phyloP scores from a whole-genome alignment of 441 rosid species.

The Lepidium campestre region DNA sequence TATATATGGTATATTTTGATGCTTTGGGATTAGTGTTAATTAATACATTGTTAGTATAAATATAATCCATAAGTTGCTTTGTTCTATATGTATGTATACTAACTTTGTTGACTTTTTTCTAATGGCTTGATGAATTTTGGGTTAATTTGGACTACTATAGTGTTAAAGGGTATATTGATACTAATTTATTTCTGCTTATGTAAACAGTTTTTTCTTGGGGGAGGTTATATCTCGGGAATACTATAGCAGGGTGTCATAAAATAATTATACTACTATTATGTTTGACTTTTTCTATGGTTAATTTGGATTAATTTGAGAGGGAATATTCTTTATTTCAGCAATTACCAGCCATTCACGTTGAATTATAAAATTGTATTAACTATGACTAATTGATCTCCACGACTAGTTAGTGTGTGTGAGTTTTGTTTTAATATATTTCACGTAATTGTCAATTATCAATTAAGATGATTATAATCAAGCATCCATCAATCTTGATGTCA shows the following conservation, averaged over 20 bases:
- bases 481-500: slow-evolving; percentile 2
- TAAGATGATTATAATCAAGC: neutral
- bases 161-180: neutral
- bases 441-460: neutral
- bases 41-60: neutral
- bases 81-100: neutral
- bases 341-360: neutral
- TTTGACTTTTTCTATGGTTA: neutral
- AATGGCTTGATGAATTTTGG: neutral
- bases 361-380: neutral
- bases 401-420: neutral
- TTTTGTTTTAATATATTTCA: neutral
- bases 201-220: neutral
- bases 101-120: neutral
- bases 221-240: neutral
- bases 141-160: neutral
- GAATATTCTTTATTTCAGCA: neutral
- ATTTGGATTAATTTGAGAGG: neutral
- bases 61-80: neutral
- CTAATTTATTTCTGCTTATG: too few species aligned
- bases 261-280: too few species aligned
- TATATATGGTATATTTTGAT: too few species aligned
- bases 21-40: neutral
- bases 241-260: neutral
- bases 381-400: neutral